Conservation (phyloP, 495 filamentous ascomycete genomes). For the Corynascus novoguineensis region DNA sequence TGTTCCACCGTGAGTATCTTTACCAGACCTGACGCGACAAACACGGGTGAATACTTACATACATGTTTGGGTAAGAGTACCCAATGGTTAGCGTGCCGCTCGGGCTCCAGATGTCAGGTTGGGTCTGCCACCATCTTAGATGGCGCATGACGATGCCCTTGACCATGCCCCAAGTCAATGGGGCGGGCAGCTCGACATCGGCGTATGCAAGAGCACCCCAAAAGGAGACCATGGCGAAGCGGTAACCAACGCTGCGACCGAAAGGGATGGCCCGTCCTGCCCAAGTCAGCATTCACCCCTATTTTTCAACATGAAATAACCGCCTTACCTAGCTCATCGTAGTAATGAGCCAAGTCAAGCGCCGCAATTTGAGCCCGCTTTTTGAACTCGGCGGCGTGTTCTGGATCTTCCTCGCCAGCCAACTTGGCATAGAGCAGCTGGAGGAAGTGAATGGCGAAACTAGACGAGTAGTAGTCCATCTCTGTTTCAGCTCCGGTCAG, state of each 20-base stretch:
- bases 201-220: conserved; percentile 75
- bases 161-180: conserved; percentile 69
- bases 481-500: conserved; percentile 31
- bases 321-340: conserved; percentile 53
- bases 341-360: conserved; percentile 68
- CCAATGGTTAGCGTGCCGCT: conserved; percentile 71
- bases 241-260: conserved; percentile 69
- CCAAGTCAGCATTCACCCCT: neutral
- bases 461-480: conserved; percentile 79
- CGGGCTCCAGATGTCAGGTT: conserved; percentile 64
- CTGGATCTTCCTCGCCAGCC: conserved; percentile 61
- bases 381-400: conserved; percentile 62
- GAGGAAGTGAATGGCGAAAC: conserved; percentile 72
- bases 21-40: neutral
- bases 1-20: conserved; percentile 14
- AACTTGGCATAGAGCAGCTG: conserved; percentile 72
- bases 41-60: conserved; percentile 42
- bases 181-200: conserved; percentile 62
- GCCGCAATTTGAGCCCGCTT: conserved; percentile 60
- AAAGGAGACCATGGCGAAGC: conserved; percentile 77
- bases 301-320: neutral
- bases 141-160: conserved; percentile 69
- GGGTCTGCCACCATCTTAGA: conserved; percentile 72
- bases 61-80: conserved; percentile 75
- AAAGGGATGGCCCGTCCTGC: conserved; percentile 63